Conservation (phyloP, 192 early-diverging fungal species). For the Coemansia sp. region DNA sequence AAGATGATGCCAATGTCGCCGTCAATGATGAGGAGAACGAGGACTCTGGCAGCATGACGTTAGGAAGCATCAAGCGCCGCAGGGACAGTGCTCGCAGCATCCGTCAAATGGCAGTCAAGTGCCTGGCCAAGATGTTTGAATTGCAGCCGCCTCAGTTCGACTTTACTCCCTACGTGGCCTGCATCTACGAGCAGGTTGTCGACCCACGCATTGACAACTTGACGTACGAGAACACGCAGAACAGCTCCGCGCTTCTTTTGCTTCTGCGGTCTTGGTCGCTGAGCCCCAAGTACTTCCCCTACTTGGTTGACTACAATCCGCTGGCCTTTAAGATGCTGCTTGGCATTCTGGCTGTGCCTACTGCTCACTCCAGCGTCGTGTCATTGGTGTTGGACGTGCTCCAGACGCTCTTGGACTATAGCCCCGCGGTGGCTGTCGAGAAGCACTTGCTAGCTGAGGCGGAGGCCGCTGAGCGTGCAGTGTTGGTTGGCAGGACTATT, state of each 20-base stretch:
- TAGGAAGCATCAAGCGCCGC: constrained; percentile 20
- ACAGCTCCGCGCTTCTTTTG: constrained; percentile 73
- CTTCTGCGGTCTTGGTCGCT: constrained; percentile 78
- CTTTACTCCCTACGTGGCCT: constrained; percentile 72
- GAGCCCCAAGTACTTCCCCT: constrained; percentile 61
- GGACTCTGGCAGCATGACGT: neutral
- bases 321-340: constrained; percentile 69
- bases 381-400: constrained; percentile 69
- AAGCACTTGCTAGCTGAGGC: constrained; percentile 37
- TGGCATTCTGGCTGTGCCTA: constrained; percentile 73
- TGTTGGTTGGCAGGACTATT: constrained; percentile 11
- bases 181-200: constrained; percentile 73
- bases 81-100: constrained; percentile 39
- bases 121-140: constrained; percentile 73
- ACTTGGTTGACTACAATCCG: constrained; percentile 63
- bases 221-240: constrained; percentile 83
- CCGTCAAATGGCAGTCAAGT: constrained; percentile 69
- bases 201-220: constrained; percentile 68
- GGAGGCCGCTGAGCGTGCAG: constrained; percentile 17
- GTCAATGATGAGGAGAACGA: constrained; percentile 4
- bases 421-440: constrained; percentile 41
- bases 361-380: constrained; percentile 72
- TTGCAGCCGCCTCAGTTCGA: constrained; percentile 62
- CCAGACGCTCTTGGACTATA: constrained; percentile 63
- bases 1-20: neutral